Evolutionary conservation across 2,329 filamentous ascomycete species (phyloP), one percentile per base, ranked within the genome.

Genomic region (Fusarium nelsonii): DNA sequence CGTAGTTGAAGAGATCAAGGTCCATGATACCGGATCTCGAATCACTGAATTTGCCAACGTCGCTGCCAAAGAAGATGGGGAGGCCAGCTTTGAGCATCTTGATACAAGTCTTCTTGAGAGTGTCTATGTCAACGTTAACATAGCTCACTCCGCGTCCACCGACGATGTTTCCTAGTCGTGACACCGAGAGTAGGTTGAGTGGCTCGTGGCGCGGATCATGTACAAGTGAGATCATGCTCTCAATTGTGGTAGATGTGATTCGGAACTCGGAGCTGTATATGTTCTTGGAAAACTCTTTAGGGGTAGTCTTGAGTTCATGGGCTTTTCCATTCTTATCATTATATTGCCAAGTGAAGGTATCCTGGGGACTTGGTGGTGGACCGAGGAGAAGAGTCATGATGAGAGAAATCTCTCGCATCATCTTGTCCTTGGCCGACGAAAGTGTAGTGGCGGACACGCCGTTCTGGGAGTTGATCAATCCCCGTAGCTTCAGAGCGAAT

Each of bases 21-120:
- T 97, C 93, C 92, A 97, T 94, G 76, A 97, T 88, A 16, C 93
- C 93, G 4, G 85, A 84, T 2, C 73, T 73, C 0, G 81, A 82
- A 76, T 94, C 90, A 58, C 88, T 91, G 79, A 91, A 94, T 78
- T 97, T 92, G 66, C 93, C 93, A 0, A 97, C 93, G 74, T 97
- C 94, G 51, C 88, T 91, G 58, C 94, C 94, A 77, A 97, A 97
- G 85, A 97, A 97, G 51, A 97, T 87, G 11, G 94, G 93, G 7
- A 92, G 81, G 2, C 92, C 93, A 12, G 90, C 89, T 75, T 88
- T 87, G 49, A 97, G 87, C 92, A 94, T 96, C 32, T 87, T 84
- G 49, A 97, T 88, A 72, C 90, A 92, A 1, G 91, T 89, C 1
- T 82, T 76, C 79, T 97, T 97, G 71, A 97, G 89, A 0, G 87